Percentiles rank a stretch among this genome's conserved stretches.
These are phyloP conservation scores for Naganishia friedmannii DNA, from an alignment of 768 basidiomycete genomes.

Conservation along the genomic window DNA sequence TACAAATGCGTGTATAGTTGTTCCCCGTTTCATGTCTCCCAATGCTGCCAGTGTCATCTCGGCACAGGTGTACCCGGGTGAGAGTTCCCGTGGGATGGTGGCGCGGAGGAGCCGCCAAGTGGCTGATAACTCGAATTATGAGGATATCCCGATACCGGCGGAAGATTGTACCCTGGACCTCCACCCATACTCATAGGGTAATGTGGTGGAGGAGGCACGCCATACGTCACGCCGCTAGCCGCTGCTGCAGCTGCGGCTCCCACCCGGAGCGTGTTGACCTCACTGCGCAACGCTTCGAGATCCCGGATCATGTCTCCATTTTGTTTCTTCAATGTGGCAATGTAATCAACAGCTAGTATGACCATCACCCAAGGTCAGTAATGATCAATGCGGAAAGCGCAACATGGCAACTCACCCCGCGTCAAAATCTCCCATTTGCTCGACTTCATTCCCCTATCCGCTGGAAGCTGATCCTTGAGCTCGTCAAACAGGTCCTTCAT, in stretches of 20 bases:
- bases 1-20: not conserved
- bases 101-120: not conserved
- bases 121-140: constrained; percentile 1
- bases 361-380: constrained; percentile 42
- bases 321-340: constrained; percentile 69
- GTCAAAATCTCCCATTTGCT: constrained; percentile 99
- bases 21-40: not conserved
- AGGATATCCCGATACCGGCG: constrained; percentile 21
- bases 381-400: not conserved
- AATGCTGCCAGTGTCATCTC: not conserved
- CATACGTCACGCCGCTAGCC: constrained; percentile 24
- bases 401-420: constrained; percentile 69
- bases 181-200: constrained; percentile 17
- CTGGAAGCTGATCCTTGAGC: constrained; percentile 83
- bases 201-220: constrained; percentile 25
- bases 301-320: constrained; percentile 76
- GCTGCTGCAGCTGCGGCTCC: constrained; percentile 30
- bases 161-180: constrained; percentile 16
- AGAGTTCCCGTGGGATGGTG: not conserved
- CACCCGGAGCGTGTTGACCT: constrained; percentile 58
- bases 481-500: constrained; percentile 99
- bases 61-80: constrained; percentile 1
- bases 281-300: constrained; percentile 72
- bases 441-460: constrained; percentile 88
- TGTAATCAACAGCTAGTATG: constrained; percentile 74